Base-by-base conservation (phyloP, 2,329 filamentous ascomycete genomes). In the Aspergillus cejpii region DNA sequence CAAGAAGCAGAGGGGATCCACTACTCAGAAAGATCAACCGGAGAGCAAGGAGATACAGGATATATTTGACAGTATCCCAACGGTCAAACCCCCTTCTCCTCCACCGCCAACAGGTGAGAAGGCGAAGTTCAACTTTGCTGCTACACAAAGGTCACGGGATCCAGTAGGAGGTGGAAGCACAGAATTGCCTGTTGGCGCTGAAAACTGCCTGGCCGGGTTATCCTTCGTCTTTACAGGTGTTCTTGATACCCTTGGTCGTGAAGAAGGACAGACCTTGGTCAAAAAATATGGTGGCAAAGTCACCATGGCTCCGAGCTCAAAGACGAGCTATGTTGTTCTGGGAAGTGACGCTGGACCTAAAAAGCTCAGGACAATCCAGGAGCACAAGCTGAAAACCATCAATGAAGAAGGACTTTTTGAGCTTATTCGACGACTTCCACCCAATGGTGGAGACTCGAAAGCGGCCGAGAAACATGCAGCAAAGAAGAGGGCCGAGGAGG, bases 171-270 rank as follows among this genome's bases (percentile, higher is more conserved):
- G 78, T 17, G 81, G 80, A 8, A 71, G 76, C 7, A 80, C 74
- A 23, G 87, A 94, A 12, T 71, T 96, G 39, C 92, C 92, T 0
- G 77, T 80, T 15, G 92, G 92, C 6, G 82, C 83, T 41, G 87
- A 92, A 8, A 94, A 96, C 56, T 98, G 92, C 62, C 77, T 98
- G 44, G 83, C 83, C 43, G 92, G 94, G 0, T 74, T 97, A 44
- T 85, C 81, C 0, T 98, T 98, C 61, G 92, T 98, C 21, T 98
- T 98, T 59, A 98, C 94, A 0, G 92, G 92, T 19, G 76, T 96
- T 19, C 73, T 97, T 29, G 79, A 86, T 49, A 83, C 79, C 0
- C 78, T 97, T 45, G 83, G 85, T 36, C 82, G 92, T 49, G 89
- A 94, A 5, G 89, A 95, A 57, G 91, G 81, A 1, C 84, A 90